These are phyloP conservation scores for Fragaria iinumae DNA, from an alignment of 306 rosid species.

Conservation along the genomic window DNA sequence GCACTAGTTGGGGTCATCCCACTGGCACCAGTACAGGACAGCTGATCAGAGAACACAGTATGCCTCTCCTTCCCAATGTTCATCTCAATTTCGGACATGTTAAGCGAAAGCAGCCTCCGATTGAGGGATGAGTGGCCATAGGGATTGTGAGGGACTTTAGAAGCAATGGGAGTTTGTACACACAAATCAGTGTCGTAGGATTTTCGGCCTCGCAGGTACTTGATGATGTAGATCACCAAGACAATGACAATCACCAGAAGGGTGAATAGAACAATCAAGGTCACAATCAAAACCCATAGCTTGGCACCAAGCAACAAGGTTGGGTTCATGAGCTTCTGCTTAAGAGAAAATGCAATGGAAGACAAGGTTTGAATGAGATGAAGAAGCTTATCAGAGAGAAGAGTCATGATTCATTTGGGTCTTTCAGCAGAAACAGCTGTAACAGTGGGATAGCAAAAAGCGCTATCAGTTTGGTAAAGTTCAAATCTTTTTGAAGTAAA, in stretches of 20 bases:
- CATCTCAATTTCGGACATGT: conserved; percentile 27
- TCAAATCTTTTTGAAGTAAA: conserved; percentile 3
- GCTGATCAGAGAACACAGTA: conserved; percentile 10
- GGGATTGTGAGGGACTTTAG: conserved; percentile 7
- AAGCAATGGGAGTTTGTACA: conserved; percentile 26
- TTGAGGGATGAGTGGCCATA: conserved; percentile 36
- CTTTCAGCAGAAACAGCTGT: background rate
- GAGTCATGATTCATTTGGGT: background rate
- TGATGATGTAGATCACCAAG: conserved; percentile 17
- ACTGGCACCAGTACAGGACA: background rate
- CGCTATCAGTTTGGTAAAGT: background rate
- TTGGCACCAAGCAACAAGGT: conserved; percentile 40
- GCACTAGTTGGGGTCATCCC: background rate
- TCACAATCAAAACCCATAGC: conserved; percentile 40
- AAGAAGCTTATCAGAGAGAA: background rate
- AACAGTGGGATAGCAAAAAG: background rate
- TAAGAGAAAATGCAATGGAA: conserved; percentile 2
- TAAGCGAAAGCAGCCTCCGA: conserved; percentile 36
- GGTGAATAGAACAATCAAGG: conserved; percentile 10
- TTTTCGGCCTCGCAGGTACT: conserved; percentile 9
- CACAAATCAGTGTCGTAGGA: conserved; percentile 21
- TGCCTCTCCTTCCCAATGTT: conserved; percentile 18
- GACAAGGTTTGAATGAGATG: conserved; percentile 14
- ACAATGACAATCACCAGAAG: conserved; percentile 20
- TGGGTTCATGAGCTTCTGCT: conserved; percentile 25